phyloP scores from a whole-genome alignment of 768 basidiomycete genomes.

The Lactarius trivialis region DNA sequence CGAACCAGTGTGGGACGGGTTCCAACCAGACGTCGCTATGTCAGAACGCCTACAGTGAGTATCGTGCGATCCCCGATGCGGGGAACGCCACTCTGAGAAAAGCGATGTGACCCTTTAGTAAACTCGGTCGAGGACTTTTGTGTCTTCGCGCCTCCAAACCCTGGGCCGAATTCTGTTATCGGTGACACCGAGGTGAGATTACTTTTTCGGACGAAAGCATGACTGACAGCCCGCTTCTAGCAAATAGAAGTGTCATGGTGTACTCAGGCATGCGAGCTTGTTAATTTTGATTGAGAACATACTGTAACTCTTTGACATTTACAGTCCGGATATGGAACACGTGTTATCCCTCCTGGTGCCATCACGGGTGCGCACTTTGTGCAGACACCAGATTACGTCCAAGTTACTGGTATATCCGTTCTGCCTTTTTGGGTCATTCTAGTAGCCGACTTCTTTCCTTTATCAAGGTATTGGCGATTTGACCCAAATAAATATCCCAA shows the following conservation, averaged over 20 bases:
- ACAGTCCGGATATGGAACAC: conserved; percentile 53
- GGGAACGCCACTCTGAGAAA: background rate
- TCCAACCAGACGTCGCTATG: conserved; percentile 53
- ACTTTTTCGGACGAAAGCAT: conserved; percentile 12
- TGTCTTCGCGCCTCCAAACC: conserved; percentile 44
- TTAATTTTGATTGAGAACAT: background rate
- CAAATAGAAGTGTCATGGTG: conserved; percentile 52
- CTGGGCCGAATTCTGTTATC: conserved; percentile 46
- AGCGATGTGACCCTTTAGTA: conserved; percentile 30
- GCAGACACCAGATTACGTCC: conserved; percentile 68
- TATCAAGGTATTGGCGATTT: conserved; percentile 53
- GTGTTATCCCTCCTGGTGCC: conserved; percentile 66
- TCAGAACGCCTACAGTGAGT: conserved; percentile 58
- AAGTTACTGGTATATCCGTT: conserved; percentile 15
- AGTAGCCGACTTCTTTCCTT: background rate
- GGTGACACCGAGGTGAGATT: conserved; percentile 52
- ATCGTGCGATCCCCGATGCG: too few species aligned
- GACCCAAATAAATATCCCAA: conserved; percentile 57
- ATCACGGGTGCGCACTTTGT: conserved; percentile 64
- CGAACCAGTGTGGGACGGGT: conserved; percentile 56
- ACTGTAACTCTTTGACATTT: background rate
- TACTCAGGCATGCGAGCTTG: conserved; percentile 30
- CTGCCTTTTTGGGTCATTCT: background rate
- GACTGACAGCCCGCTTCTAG: conserved; percentile 37
- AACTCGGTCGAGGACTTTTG: conserved; percentile 58